phyloP scores from a whole-genome alignment of 2,329 filamentous ascomycete species.

The Elsinoe batatas region DNA sequence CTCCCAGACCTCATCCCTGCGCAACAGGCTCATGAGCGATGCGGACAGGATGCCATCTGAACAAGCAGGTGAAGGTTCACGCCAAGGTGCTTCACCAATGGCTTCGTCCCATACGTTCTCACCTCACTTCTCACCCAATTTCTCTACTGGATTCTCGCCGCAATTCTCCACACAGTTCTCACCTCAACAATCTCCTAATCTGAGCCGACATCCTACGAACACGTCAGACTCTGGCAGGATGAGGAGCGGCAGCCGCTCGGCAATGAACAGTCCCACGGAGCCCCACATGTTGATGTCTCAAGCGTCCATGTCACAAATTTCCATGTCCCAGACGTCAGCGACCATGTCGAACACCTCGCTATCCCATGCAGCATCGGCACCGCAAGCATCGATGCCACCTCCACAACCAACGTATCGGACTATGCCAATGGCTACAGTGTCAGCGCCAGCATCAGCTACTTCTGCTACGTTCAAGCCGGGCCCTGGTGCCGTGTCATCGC shows the following conservation, averaged over 20 bases:
- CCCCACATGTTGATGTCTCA: neutral
- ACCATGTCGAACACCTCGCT: conserved; percentile 6
- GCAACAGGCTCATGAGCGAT: conserved; percentile 30
- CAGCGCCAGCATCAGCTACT: conserved; percentile 1
- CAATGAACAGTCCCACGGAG: conserved; percentile 7
- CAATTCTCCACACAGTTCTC: conserved; percentile 17
- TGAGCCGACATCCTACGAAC: neutral
- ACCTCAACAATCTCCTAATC: conserved; percentile 22
- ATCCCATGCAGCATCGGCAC: neutral
- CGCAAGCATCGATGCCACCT: conserved; percentile 20
- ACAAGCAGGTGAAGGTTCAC: neutral
- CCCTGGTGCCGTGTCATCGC: conserved; percentile 24
- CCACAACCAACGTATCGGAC: conserved; percentile 34
- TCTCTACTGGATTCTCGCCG: conserved; percentile 4
- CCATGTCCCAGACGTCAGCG: conserved; percentile 2
- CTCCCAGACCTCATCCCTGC: conserved; percentile 43
- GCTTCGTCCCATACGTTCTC: conserved; percentile 4
- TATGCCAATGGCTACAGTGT: neutral
- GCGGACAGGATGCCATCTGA: neutral
- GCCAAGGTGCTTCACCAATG: conserved; percentile 1
- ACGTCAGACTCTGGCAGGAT: neutral
- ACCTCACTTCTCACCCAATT: conserved; percentile 1
- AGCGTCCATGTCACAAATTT: conserved; percentile 7
- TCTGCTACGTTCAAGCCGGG: conserved; percentile 5
- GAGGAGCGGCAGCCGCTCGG: conserved; percentile 3